A percentile compares a stretch with the other conserved stretches of the same genome.
Conservation (phyloP, 2,329 filamentous ascomycete species). For the Fusarium marasasianum region DNA sequence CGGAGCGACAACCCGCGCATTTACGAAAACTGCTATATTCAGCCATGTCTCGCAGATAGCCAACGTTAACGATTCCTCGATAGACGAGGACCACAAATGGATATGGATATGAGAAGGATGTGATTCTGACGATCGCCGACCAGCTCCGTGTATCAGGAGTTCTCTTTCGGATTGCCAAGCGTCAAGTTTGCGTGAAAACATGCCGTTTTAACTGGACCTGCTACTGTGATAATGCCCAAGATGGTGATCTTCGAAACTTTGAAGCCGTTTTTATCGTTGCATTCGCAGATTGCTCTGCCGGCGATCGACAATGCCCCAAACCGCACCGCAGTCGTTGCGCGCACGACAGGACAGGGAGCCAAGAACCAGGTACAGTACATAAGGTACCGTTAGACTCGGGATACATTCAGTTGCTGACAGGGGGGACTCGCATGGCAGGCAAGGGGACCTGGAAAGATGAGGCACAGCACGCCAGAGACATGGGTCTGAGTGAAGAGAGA, state of each 20-base stretch:
- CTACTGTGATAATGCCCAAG: conserved; percentile 12
- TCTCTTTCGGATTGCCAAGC: conserved; percentile 2
- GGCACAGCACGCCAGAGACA: conserved; percentile 37
- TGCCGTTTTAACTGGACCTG: conserved; percentile 1
- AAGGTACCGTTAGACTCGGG: conserved; percentile 15
- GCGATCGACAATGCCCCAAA: conserved; percentile 24
- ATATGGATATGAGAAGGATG: conserved; percentile 20
- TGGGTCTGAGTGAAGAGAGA: conserved; percentile 28
- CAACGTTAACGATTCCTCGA: background rate
- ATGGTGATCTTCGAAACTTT: conserved; percentile 23
- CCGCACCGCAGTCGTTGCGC: conserved; percentile 13
- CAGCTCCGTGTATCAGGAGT: background rate
- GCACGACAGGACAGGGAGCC: conserved; percentile 26
- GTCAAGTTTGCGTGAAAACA: background rate
- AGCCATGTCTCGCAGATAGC: conserved; percentile 4
- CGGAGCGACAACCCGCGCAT: conserved; percentile 8
- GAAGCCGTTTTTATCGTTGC: conserved; percentile 18
- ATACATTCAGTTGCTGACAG: conserved; percentile 19
- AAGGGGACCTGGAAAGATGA: conserved; percentile 27
- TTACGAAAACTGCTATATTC: background rate
- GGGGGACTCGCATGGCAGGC: conserved; percentile 30
- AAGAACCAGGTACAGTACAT: background rate
- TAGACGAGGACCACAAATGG: background rate
- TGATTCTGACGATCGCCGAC: conserved; percentile 12
- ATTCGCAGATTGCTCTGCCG: conserved; percentile 16